Conservation (phyloP, 2,329 filamentous ascomycete species). For the Allantophomopsis cytisporea region DNA sequence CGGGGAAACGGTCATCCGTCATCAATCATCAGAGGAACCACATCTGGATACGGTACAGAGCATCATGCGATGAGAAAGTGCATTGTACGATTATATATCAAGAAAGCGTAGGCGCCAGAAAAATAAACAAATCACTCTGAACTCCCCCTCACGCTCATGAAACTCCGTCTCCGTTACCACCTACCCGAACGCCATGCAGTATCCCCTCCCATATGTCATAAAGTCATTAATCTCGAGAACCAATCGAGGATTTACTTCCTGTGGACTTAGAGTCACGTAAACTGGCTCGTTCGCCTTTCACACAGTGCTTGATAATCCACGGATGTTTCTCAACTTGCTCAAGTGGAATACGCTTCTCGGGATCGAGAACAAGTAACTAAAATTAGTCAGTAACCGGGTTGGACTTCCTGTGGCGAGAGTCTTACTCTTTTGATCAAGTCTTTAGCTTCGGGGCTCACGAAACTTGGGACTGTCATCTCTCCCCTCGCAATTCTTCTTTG, state of each 20-base stretch:
- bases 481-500: constrained; percentile 76
- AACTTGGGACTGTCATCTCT: constrained; percentile 86
- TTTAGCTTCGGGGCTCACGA: constrained; percentile 78
- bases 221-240: constrained; percentile 13
- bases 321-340: constrained; percentile 83
- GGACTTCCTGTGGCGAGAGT: constrained; percentile 3
- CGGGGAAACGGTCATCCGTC: too few species aligned
- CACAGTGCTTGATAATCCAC: constrained; percentile 93
- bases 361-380: constrained; percentile 79
- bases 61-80: not conserved
- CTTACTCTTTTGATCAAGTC: constrained; percentile 85
- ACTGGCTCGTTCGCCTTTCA: constrained; percentile 25
- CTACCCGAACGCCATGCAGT: too few species aligned
- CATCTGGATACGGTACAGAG: too few species aligned
- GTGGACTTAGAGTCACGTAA: constrained; percentile 18
- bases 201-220: not conserved
- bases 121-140: constrained; percentile 6
- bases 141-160: too few species aligned
- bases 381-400: constrained; percentile 9
- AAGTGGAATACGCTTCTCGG: constrained; percentile 81
- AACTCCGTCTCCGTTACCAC: too few species aligned
- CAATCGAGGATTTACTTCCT: constrained; percentile 12
- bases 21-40: too few species aligned
- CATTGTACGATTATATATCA: constrained; percentile 9
- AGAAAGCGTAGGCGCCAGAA: constrained; percentile 16